Conservation (phyloP, 331 rosid genomes). For the Dryas integrifolia region DNA sequence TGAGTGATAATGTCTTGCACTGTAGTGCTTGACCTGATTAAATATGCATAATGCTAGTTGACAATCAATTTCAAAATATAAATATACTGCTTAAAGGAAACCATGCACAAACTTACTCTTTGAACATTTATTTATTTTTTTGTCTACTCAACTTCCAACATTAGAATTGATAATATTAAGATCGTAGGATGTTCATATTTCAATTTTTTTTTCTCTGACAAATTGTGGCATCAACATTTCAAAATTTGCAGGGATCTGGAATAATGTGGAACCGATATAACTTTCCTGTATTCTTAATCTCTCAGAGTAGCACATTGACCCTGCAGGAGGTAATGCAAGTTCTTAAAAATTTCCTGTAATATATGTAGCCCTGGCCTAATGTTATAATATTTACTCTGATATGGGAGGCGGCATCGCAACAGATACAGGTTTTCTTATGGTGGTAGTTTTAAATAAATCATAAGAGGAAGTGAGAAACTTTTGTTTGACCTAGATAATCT, state of each 20-base stretch:
- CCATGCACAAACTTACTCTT: not conserved
- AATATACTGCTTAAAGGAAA: not conserved
- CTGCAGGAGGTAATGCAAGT: conserved; percentile 60
- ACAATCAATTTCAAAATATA: not conserved
- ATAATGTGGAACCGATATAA: conserved; percentile 66
- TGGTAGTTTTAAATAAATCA: not conserved
- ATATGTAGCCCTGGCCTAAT: conserved; percentile 11
- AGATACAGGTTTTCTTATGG: not conserved
- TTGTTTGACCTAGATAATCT: not conserved
- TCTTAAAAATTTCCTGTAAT: conserved; percentile 16
- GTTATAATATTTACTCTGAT: conserved; percentile 9
- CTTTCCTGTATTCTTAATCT: conserved; percentile 78
- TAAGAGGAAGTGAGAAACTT: not conserved
- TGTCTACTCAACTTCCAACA: not conserved
- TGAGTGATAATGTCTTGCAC: not conserved
- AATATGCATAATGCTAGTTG: not conserved
- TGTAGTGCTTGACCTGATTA: not conserved
- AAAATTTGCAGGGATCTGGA: conserved; percentile 75
- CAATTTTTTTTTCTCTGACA: conserved; percentile 7
- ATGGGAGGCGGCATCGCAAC: conserved; percentile 14
- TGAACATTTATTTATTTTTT: not conserved
- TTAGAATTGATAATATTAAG: not conserved
- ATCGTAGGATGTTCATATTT: not conserved
- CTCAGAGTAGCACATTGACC: conserved; percentile 56
- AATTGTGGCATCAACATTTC: conserved; percentile 14